Evolutionary conservation across 148 eudicot species (phyloP).

Genomic region (Rhododendron mucronatum): DNA sequence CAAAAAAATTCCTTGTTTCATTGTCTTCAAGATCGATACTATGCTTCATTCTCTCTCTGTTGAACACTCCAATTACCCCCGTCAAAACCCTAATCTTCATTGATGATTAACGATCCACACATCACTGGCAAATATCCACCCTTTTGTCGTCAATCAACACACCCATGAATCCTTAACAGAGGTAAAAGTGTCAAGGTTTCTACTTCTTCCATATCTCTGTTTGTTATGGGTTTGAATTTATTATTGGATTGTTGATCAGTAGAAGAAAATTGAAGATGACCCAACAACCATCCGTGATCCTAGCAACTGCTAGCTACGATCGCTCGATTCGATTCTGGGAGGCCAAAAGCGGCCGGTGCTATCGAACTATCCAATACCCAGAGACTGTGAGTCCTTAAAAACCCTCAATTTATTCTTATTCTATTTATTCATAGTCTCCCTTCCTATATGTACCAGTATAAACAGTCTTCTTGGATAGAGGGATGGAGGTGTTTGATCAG

Average conservation of each 20-base stretch:
- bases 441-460: not conserved
- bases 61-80: not conserved
- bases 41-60: not conserved
- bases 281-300: conserved; percentile 25
- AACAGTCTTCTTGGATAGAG: not conserved
- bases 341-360: conserved; percentile 81
- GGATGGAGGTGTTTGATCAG: not conserved
- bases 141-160: not conserved
- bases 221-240: not conserved
- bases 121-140: not conserved
- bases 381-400: conserved; percentile 53
- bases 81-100: not conserved
- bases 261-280: conserved; percentile 15
- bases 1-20: not conserved
- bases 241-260: not conserved
- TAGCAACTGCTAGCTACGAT: conserved; percentile 90
- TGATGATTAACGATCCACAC: not conserved
- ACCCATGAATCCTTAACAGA: not conserved
- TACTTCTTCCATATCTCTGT: not conserved
- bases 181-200: not conserved
- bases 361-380: conserved; percentile 84
- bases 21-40: not conserved
- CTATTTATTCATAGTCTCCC: not conserved
- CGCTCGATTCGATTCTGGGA: conserved; percentile 96
- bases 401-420: not conserved